phyloP scores from a whole-genome alignment of 2,329 filamentous ascomycete genomes.

The Microsporum audouinii region DNA sequence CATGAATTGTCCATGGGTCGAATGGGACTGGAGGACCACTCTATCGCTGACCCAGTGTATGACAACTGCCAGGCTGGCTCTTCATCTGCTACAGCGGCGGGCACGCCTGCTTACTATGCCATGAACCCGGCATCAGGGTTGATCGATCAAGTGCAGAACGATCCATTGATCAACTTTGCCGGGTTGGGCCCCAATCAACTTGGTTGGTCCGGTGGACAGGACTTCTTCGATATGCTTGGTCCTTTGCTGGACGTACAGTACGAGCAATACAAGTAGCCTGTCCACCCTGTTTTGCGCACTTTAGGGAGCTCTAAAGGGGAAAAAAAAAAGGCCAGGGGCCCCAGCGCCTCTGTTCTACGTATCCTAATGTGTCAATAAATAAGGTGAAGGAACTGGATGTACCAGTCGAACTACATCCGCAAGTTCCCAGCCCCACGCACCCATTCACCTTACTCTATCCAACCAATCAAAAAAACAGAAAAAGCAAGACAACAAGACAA shows the following conservation, averaged over 20 bases:
- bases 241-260: conserved; percentile 17
- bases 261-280: conserved; percentile 14
- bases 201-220: conserved; percentile 17
- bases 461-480: not conserved
- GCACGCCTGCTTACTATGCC: conserved; percentile 9
- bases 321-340: not conserved
- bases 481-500: not conserved
- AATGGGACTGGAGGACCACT: conserved; percentile 2
- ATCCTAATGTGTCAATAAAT: not conserved
- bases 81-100: conserved; percentile 6
- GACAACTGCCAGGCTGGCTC: conserved; percentile 5
- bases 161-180: conserved; percentile 16
- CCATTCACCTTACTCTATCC: not conserved
- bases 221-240: conserved; percentile 18
- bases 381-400: not conserved
- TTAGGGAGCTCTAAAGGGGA: not conserved
- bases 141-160: conserved; percentile 10
- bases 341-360: not conserved
- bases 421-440: not conserved
- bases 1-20: conserved; percentile 1
- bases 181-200: conserved; percentile 17
- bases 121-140: conserved; percentile 4
- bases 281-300: not conserved
- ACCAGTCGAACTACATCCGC: not conserved
- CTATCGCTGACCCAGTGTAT: conserved; percentile 6